Evolutionary conservation across 2,329 filamentous ascomycete species (phyloP).

Genomic region (Colletotrichum sp.): DNA sequence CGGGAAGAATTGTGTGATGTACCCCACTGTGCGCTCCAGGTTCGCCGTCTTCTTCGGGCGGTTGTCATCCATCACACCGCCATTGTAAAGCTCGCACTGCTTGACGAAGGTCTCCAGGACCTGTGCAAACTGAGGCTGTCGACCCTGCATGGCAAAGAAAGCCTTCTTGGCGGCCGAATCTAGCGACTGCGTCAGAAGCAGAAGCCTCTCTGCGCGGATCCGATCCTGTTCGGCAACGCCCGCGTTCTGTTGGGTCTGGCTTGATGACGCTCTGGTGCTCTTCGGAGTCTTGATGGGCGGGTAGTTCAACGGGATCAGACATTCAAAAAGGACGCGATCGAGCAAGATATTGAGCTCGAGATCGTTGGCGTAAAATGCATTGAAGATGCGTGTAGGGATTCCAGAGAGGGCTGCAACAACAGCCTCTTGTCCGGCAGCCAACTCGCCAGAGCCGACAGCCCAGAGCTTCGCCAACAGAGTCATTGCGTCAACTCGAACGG

Average conservation of each 20-base stretch:
- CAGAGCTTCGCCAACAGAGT: constrained; percentile 84
- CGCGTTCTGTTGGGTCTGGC: constrained; percentile 45
- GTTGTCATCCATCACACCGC: constrained; percentile 78
- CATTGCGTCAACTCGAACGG: constrained; percentile 87
- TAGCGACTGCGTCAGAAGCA: constrained; percentile 80
- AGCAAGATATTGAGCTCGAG: constrained; percentile 83
- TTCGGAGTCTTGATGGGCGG: constrained; percentile 67
- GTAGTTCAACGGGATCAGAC: constrained; percentile 86
- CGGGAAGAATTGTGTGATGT: constrained; percentile 76
- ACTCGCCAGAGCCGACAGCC: constrained; percentile 90
- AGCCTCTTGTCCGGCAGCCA: constrained; percentile 80
- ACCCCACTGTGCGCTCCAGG: constrained; percentile 75
- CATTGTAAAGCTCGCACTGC: constrained; percentile 89
- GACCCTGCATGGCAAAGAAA: constrained; percentile 84
- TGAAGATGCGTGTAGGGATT: constrained; percentile 85
- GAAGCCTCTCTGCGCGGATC: constrained; percentile 81
- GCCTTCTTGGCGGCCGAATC: constrained; percentile 81
- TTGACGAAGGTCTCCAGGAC: constrained; percentile 79
- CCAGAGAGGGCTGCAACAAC: constrained; percentile 77
- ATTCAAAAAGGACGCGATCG: constrained; percentile 85
- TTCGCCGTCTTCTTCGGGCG: constrained; percentile 72
- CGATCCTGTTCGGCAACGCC: constrained; percentile 70
- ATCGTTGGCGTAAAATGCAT: constrained; percentile 90
- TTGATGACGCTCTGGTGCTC: constrained; percentile 59
- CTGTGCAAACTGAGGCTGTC: constrained; percentile 76